Conservation (phyloP, 306 rosid species). For the Citrullus amarus region DNA sequence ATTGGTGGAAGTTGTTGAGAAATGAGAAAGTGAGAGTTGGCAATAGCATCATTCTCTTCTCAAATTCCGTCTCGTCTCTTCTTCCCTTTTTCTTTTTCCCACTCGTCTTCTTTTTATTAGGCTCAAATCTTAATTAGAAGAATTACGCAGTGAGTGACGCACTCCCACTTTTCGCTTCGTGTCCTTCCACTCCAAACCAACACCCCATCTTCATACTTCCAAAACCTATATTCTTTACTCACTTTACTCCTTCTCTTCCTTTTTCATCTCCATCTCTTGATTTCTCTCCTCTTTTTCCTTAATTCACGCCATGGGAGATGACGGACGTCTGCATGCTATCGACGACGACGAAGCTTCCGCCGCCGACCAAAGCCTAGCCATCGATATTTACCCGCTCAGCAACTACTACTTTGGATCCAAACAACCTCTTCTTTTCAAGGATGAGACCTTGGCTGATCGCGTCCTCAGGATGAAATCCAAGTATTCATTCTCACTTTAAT, state of each 20-base stretch:
- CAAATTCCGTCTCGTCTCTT: no score
- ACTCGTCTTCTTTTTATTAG: neutral
- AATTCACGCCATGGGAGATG: conserved; percentile 33
- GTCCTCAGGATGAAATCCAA: conserved; percentile 43
- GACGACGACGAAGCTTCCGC: neutral
- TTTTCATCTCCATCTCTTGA: neutral
- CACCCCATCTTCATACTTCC: conserved; percentile 12
- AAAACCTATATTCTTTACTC: neutral
- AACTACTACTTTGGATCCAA: conserved; percentile 70
- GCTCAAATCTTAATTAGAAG: neutral
- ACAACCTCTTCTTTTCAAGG: conserved; percentile 36
- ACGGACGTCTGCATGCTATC: neutral
- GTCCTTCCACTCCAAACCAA: conserved; percentile 21
- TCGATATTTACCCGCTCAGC: conserved; percentile 57
- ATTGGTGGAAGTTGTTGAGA: no score
- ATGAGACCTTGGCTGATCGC: conserved; percentile 38
- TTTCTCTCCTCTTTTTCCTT: neutral
- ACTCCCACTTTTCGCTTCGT: neutral
- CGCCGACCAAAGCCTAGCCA: conserved; percentile 10
- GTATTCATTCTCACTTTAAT: conserved; percentile 19
- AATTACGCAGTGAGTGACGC: neutral
- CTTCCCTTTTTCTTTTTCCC: neutral
- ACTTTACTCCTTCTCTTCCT: neutral
- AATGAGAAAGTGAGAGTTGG: no score
- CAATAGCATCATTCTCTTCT: no score